Evolutionary conservation across 2,329 filamentous ascomycete species (phyloP), one percentile per base, ranked within the genome.

Genomic region (Penicillium sp.): DNA sequence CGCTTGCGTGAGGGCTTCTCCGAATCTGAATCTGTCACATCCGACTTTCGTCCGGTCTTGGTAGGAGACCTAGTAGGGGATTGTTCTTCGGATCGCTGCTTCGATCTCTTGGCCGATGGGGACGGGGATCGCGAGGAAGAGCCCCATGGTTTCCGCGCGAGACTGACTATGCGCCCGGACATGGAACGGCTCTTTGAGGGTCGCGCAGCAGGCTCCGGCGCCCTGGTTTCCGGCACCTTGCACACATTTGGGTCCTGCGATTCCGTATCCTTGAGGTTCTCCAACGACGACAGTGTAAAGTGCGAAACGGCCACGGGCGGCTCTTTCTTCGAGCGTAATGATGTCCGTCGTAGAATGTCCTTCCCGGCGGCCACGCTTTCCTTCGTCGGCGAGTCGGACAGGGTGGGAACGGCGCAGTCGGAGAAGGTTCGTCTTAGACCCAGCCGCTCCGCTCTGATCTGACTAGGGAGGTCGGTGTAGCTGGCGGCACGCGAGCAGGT

Each of bases 401-500:
- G 63, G n/a, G 64, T 57, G 9, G 67, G 62, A 32, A 76, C 64
- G 39, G 75, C 72, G 49, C 72, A 64, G 53, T 77, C 75, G 18
- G 74, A 74, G 55, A 75, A 73, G 24, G 72, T 76, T 46, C 74
- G 71, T 54, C 76, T 74, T 50, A 79, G 65, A 36, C 63, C 62
- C 40, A 70, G 59, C 4, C 65, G 55, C 31, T 45, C 53, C 27
- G 65, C 54, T 31, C 64, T 68, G 68, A 39, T 51, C 14, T 72
- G 60, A 23, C 59, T 65, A 3, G 76, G 72, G n/a, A 82, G 62
- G 53, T 77, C 74, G 38, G 76, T 78, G 63, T 78, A 82, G 57
- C 79, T 82, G 26, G 80, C 79, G 39, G 79, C 75, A 46, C 78
- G 74, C 23, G 74, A 73, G 54, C 31, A 61, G 53, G 40, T 57